Conservation (phyloP, 352 stramenopile species). For the Blastocystis sp. region DNA sequence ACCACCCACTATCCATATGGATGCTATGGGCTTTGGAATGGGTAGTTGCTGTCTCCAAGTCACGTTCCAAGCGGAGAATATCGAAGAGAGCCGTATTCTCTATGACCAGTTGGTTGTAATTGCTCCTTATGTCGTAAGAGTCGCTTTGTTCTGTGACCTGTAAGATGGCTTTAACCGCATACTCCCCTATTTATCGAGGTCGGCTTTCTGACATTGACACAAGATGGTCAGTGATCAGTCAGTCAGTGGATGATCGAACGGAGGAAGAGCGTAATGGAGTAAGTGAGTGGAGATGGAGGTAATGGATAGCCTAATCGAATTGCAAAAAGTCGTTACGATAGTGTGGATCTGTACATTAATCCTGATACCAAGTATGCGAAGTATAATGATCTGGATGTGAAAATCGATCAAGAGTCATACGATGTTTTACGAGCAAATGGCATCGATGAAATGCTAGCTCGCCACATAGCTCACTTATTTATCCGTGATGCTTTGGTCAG, state of each 20-base stretch:
- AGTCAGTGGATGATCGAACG: constrained; percentile 88
- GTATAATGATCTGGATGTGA: constrained; percentile 84
- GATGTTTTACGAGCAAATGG: constrained; percentile 78
- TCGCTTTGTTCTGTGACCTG: not conserved
- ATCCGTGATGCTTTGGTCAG: constrained; percentile 94
- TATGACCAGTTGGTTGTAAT: constrained; percentile 98
- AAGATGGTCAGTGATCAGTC: constrained; percentile 91
- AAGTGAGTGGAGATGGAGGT: not conserved
- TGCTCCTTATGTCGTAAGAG: constrained; percentile 84
- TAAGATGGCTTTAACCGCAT: constrained; percentile 87
- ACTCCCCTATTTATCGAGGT: constrained; percentile 93
- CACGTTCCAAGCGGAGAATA: constrained; percentile 83
- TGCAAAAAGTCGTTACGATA: constrained; percentile 87
- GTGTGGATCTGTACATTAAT: constrained; percentile 69
- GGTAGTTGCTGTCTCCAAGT: constrained; percentile 97
- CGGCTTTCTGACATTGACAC: constrained; percentile 81
- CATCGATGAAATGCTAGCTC: constrained; percentile 86
- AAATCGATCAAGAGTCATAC: constrained; percentile 87
- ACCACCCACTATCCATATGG: constrained; percentile 85
- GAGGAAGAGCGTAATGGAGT: constrained; percentile 69
- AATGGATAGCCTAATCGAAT: constrained; percentile 67
- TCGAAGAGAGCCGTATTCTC: constrained; percentile 93
- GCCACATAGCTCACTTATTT: constrained; percentile 97
- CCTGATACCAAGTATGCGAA: constrained; percentile 67
- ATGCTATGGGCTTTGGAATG: constrained; percentile 99